Conservation (phyloP, 192 early-diverging fungal species). For the Diversispora epigaea region DNA sequence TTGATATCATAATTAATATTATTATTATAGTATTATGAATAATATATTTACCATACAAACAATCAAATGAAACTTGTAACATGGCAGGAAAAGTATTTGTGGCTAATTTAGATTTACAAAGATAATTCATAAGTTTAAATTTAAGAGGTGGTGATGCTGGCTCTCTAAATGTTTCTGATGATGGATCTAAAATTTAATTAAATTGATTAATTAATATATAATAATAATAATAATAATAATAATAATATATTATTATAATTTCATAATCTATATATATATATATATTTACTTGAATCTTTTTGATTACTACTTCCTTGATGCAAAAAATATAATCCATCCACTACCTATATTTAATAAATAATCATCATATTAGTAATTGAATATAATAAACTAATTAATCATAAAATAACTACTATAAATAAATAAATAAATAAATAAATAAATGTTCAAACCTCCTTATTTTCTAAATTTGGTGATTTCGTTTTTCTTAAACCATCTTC, state of each 20-base stretch:
- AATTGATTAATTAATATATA: background rate
- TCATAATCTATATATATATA: background rate
- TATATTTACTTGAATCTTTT: constrained; percentile 35
- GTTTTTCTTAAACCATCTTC: constrained; percentile 80
- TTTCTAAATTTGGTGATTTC: constrained; percentile 70
- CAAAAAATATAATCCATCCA: constrained; percentile 53
- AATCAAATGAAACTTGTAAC: constrained; percentile 75
- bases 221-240: background rate
- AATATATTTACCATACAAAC: constrained; percentile 63
- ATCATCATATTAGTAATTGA: background rate
- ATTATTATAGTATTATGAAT: background rate
- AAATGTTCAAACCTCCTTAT: constrained; percentile 46
- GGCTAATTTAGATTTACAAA: constrained; percentile 67
- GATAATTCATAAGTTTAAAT: constrained; percentile 57
- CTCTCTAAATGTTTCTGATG: constrained; percentile 34
- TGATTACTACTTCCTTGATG: constrained; percentile 57
- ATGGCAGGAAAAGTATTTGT: constrained; percentile 68
- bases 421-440: background rate
- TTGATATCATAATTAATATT: no score
- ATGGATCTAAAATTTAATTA: constrained; percentile 20
- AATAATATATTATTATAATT: background rate
- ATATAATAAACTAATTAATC: background rate
- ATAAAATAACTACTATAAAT: no score
- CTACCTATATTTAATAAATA: background rate
- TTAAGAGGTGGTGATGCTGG: constrained; percentile 60